These are phyloP conservation scores for Fusarium robinianum DNA, from an alignment of 2,329 filamentous ascomycete species.

Conservation along the genomic window DNA sequence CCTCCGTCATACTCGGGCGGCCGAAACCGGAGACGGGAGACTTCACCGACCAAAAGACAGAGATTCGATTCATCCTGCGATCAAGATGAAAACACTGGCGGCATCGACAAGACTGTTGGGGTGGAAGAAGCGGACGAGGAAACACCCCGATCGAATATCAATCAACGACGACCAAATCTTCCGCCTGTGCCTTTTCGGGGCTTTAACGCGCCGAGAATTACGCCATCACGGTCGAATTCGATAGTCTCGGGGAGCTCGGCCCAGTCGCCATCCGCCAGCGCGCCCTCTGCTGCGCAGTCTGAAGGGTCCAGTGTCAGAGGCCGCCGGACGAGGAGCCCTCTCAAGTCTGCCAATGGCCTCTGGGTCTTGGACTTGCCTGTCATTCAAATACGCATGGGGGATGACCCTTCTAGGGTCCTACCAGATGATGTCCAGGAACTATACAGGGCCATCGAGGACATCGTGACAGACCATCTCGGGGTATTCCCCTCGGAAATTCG, in stretches of 20 bases:
- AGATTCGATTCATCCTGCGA: neutral
- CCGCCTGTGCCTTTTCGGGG: constrained; percentile 1
- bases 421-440: neutral
- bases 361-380: constrained; percentile 4
- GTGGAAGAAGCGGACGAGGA: neutral
- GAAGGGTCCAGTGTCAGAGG: neutral
- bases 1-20: neutral
- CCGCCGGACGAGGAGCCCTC: neutral
- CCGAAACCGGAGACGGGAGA: neutral
- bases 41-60: neutral
- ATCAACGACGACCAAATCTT: neutral
- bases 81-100: neutral
- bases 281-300: neutral
- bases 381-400: neutral
- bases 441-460: neutral
- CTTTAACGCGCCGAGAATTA: neutral
- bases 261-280: constrained; percentile 1
- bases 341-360: constrained; percentile 2
- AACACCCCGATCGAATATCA: neutral
- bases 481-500: neutral
- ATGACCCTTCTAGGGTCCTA: neutral
- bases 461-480: constrained; percentile 1
- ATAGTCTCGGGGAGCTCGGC: neutral
- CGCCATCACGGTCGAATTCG: neutral
- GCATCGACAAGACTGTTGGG: neutral